Evolutionary conservation across 1,139 yeast species (phyloP), one percentile per base, ranked within the genome.

Genomic region (Geotrichum europaeum): DNA sequence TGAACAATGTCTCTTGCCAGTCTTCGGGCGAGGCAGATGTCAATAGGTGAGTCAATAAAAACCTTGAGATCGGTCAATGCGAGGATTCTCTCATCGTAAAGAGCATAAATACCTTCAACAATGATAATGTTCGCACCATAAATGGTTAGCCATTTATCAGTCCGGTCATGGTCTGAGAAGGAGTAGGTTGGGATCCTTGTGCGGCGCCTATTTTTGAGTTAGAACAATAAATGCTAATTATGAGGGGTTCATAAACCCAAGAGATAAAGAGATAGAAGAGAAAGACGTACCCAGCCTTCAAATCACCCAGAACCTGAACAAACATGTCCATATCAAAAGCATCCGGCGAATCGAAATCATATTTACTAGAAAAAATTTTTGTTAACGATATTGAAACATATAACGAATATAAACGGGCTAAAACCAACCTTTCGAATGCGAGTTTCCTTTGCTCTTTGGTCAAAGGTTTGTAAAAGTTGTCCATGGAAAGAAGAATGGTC

Each of bases 71-170:
- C 96, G 87, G 92, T 87, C 68, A 91, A 72, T 20, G 82, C 86
- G 59, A 87, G 74, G 12, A 94, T 75, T 55, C 94, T 79, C 58
- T 80, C 79, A 69, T 88, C 92, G 66, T 86, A 84, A 57, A 94
- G 75, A 0, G 97, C 92, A 72, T 88, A 90, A 15, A 94, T 85
- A 0, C 99, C 99, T 72, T 94, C 99, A 50, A 94, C 78, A 15
- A 94, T 87, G 63, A 94, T 87, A 22, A 94, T 96, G 70, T 91
- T 91, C 40, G 98, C 97, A 3, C 98, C 99, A 70, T 91, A 92
- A n/a, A 94, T 83, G 2, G 92, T 85, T 55, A 86, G 78, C 47
- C 81, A 80, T 70, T 87, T 84, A 54, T 79, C 82, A 2, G 94
- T 86, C 63, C 97, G 78, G 62, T 82, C 81, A 73, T 94, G 99